Evolutionary conservation across 257 asterid species (phyloP), one percentile per base, ranked within the genome.

Genomic region (Cruciata laevipes): DNA sequence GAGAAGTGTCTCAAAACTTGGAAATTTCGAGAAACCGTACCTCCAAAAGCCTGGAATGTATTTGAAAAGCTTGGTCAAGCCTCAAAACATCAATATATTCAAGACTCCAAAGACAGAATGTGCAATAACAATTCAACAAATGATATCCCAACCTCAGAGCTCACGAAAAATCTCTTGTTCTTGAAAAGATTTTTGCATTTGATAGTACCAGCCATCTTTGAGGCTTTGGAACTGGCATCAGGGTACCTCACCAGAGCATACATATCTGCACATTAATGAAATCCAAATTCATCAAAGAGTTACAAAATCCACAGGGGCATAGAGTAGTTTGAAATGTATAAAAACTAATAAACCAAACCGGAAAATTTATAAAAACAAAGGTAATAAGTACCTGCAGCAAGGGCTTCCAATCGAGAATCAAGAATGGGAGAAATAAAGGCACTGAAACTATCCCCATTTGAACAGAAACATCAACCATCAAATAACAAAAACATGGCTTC

Each of bases 381-480:
- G 42, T 25, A 21, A 18, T 4, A 20, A 66, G 70, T 77, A 90
- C 99, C 97, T 61, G 95, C 96, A 53, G 99, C 95, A 70, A 88
- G 75, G 65, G 95, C 91, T 84, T 90, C 97, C 74, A 94, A 80
- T 30, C 85, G 86, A 55, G 95, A 78, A 76, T 94, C 99, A 24
- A 94, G 96, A 71, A 90, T 88, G 17, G 99, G 97, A 58, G 97
- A 96, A 72, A 94, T 76, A 63, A 86, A 93, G 21, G 97, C 99
- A 77, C 97, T 89, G 88, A 94, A 81, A 90, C 99, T 90, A 63
- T 64, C 27, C 51, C 23, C 35, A 55, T 24, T n/a, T 18, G 51
- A 63, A 31, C 16, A 44, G 17, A 56, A 17, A 53, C 33, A n/a
- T 17, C 21, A 37, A 13, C 18, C 12, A 63, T 40, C 38, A 61